Conservation (phyloP, 1,139 yeast species). For the Blastobotrys buckinghamii region DNA sequence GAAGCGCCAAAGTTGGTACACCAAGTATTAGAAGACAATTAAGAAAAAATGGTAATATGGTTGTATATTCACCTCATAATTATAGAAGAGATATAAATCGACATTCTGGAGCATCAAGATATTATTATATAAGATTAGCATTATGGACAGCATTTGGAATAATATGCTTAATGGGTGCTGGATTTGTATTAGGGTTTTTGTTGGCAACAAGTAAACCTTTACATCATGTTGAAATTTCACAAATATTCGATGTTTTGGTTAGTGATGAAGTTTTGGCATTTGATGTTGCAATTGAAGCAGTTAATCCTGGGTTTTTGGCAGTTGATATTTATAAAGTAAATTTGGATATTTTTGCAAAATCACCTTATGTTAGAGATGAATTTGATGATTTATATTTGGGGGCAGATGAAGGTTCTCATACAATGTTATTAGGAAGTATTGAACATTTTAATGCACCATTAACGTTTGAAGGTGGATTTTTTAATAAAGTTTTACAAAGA, state of each 20-base stretch:
- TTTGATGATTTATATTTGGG: constrained; percentile 13
- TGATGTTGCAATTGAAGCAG: constrained; percentile 69
- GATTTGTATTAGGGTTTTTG: constrained; percentile 76
- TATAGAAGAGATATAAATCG: constrained; percentile 23
- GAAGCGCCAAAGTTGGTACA: constrained; percentile 16
- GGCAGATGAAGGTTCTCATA: constrained; percentile 34
- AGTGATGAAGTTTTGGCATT: constrained; percentile 82
- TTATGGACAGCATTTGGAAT: constrained; percentile 28
- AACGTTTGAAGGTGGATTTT: constrained; percentile 70
- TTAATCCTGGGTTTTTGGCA: constrained; percentile 79
- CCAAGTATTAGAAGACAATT: constrained; percentile 20
- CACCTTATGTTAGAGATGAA: constrained; percentile 43
- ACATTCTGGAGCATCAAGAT: constrained; percentile 13
- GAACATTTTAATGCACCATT: constrained; percentile 64
- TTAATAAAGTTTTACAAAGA: constrained; percentile 49
- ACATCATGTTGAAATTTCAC: constrained; percentile 53
- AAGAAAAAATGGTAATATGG: constrained; percentile 20
- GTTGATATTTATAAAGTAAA: constrained; percentile 63
- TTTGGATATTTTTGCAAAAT: constrained; percentile 81
- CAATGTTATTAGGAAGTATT: constrained; percentile 73
- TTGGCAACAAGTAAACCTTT: constrained; percentile 85
- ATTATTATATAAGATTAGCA: constrained; percentile 26
- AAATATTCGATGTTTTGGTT: constrained; percentile 66
- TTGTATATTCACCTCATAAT: constrained; percentile 32
- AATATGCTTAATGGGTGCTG: constrained; percentile 38